phyloP scores from a whole-genome alignment of 1,139 yeast species.

The Meyerozyma sp. region DNA sequence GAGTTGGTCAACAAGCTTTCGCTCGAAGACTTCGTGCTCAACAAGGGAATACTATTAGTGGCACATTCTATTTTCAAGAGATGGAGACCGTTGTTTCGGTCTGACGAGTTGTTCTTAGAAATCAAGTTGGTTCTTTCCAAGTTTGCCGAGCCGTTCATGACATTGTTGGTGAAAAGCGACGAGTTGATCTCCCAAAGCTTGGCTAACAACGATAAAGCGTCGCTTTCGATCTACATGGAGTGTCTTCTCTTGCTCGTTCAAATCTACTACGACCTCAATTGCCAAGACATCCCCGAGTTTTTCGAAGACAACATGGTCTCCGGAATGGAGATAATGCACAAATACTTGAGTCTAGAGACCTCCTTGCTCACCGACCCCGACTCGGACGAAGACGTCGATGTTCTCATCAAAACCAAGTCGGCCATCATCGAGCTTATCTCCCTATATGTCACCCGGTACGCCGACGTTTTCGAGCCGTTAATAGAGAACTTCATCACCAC shows the following conservation, averaged over 20 bases:
- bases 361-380: slow-evolving; percentile 49
- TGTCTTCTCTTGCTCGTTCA: slow-evolving; percentile 69
- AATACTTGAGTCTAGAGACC: slow-evolving; percentile 62
- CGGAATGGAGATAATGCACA: slow-evolving; percentile 79
- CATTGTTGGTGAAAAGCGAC: slow-evolving; percentile 63
- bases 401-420: slow-evolving; percentile 70
- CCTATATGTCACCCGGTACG: slow-evolving; percentile 84
- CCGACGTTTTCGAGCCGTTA: slow-evolving; percentile 78
- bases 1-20: slow-evolving; percentile 64
- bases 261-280: slow-evolving; percentile 86
- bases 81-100: slow-evolving; percentile 93
- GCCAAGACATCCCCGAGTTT: slow-evolving; percentile 97
- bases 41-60: slow-evolving; percentile 82
- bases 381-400: slow-evolving; percentile 70
- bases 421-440: slow-evolving; percentile 82
- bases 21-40: slow-evolving; percentile 61
- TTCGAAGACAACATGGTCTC: slow-evolving; percentile 83
- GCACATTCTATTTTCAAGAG: slow-evolving; percentile 94
- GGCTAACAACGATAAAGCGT: slow-evolving; percentile 35
- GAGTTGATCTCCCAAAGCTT: slow-evolving; percentile 47
- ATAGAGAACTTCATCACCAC: slow-evolving; percentile 76
- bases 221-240: slow-evolving; percentile 56
- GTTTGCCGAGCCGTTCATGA: slow-evolving; percentile 78
- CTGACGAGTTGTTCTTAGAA: slow-evolving; percentile 84
- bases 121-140: slow-evolving; percentile 82